These are phyloP conservation scores for Tulasnella sp. DNA, from an alignment of 768 basidiomycete genomes.

Conservation along the genomic window DNA sequence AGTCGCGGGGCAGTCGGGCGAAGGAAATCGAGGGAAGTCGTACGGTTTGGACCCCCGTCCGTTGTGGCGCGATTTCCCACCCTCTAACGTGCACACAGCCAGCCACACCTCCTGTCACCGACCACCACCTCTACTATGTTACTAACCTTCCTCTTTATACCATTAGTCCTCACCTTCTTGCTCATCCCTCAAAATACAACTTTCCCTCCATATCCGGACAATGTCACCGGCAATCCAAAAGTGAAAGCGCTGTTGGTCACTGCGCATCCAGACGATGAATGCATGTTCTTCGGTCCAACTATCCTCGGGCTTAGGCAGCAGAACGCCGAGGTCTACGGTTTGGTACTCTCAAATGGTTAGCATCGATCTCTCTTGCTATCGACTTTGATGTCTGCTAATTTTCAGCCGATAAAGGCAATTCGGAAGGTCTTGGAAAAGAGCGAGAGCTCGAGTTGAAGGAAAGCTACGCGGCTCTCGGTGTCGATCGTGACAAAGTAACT, in stretches of 20 bases:
- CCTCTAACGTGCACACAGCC: not conserved
- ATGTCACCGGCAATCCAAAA: not conserved
- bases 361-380: not conserved
- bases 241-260: constrained; percentile 49
- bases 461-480: constrained; percentile 59
- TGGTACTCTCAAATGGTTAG: constrained; percentile 62
- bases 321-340: constrained; percentile 36
- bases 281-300: constrained; percentile 88
- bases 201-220: not conserved
- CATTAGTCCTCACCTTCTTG: not conserved
- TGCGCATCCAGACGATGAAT: constrained; percentile 92
- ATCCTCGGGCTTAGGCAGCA: constrained; percentile 39
- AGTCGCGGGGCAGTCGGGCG: not conserved
- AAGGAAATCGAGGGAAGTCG: not conserved
- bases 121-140: not conserved
- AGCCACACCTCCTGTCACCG: not conserved
- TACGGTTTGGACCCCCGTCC: not conserved
- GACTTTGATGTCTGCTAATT: not conserved
- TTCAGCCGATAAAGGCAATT: constrained; percentile 38
- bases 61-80: not conserved
- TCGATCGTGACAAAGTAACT: constrained; percentile 42
- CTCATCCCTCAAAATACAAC: not conserved
- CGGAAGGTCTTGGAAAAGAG: constrained; percentile 57
- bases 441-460: constrained; percentile 46
- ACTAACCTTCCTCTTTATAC: not conserved